A percentile compares a stretch with the other conserved stretches of the same genome.
Evolutionary conservation across 2,329 filamentous ascomycete species (phyloP).

Genomic region (Exophiala mesophila): DNA sequence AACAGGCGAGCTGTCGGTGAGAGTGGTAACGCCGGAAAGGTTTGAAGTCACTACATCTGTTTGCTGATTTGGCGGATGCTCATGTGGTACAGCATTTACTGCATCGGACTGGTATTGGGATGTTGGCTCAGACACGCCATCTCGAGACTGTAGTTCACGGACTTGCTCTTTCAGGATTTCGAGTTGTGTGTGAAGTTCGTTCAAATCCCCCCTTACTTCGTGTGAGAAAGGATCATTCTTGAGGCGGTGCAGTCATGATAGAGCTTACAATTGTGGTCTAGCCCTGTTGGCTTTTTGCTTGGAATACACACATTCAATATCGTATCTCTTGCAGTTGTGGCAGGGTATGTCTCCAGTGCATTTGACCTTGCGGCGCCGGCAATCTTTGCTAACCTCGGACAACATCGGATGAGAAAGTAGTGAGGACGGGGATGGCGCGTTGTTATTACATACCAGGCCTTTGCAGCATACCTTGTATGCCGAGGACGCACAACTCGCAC

Average conservation of each 20-base stretch:
- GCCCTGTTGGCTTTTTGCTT: slow-evolving; percentile 1
- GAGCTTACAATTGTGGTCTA: slow-evolving; percentile 2
- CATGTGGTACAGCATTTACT: too few species aligned
- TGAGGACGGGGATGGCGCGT: not conserved
- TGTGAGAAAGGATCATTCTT: too few species aligned
- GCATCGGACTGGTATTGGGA: not conserved
- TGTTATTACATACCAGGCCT: slow-evolving; percentile 8
- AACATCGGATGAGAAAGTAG: not conserved
- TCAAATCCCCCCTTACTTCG: too few species aligned
- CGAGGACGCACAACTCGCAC: slow-evolving; percentile 3
- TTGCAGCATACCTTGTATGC: slow-evolving; percentile 8
- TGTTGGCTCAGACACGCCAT: not conserved
- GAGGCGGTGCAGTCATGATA: not conserved
- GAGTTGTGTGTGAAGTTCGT: slow-evolving; percentile 7
- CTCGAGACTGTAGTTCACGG: slow-evolving; percentile 7
- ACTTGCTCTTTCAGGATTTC: slow-evolving; percentile 8
- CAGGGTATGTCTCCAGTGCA: slow-evolving; percentile 15
- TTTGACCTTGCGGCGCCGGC: slow-evolving; percentile 16
- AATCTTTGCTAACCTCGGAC: slow-evolving; percentile 5
- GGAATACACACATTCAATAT: slow-evolving; percentile 5
- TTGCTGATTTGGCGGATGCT: too few species aligned
- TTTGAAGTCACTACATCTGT: too few species aligned
- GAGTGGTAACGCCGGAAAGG: not conserved
- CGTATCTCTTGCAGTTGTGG: slow-evolving; percentile 11
- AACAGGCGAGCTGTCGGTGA: too few species aligned